These are phyloP conservation scores for Beauveria varroae DNA, from an alignment of 2,329 filamentous ascomycete genomes.

Conservation along the genomic window DNA sequence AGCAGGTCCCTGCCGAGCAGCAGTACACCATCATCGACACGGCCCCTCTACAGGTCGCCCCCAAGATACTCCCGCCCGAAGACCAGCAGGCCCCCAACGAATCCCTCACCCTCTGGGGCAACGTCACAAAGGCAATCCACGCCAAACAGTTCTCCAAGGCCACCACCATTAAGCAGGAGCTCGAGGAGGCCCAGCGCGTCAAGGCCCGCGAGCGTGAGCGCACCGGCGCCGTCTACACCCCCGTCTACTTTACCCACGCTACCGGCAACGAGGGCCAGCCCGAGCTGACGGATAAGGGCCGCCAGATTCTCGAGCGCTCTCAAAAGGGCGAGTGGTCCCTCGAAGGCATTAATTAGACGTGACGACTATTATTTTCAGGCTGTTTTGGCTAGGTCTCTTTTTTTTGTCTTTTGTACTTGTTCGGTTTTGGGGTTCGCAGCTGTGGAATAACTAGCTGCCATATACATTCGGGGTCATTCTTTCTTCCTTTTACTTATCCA, in stretches of 20 bases:
- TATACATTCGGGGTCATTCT: background rate
- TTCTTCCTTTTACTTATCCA: background rate
- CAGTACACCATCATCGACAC: constrained; percentile 80
- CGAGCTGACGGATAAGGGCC: constrained; percentile 47
- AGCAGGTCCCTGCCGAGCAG: constrained; percentile 44
- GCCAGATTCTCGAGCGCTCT: constrained; percentile 41
- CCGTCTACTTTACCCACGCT: constrained; percentile 73
- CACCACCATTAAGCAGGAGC: constrained; percentile 78
- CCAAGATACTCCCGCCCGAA: constrained; percentile 71
- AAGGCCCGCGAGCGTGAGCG: constrained; percentile 75
- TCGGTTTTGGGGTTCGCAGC: background rate
- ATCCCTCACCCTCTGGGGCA: constrained; percentile 78
- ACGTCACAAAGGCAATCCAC: constrained; percentile 78
- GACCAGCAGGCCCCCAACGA: constrained; percentile 82
- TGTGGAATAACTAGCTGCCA: background rate
- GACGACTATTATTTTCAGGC: background rate
- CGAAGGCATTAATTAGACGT: constrained; percentile 28
- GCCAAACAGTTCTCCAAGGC: constrained; percentile 78
- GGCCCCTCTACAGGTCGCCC: constrained; percentile 67
- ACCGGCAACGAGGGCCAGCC: constrained; percentile 49
- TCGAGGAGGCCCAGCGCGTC: constrained; percentile 83
- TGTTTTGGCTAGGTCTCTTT: background rate
- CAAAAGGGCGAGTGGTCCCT: constrained; percentile 47
- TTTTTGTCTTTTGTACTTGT: background rate
- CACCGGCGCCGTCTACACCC: constrained; percentile 63